phyloP scores from a whole-genome alignment of 352 stramenopile species.

The Globisporangium apiculatum region DNA sequence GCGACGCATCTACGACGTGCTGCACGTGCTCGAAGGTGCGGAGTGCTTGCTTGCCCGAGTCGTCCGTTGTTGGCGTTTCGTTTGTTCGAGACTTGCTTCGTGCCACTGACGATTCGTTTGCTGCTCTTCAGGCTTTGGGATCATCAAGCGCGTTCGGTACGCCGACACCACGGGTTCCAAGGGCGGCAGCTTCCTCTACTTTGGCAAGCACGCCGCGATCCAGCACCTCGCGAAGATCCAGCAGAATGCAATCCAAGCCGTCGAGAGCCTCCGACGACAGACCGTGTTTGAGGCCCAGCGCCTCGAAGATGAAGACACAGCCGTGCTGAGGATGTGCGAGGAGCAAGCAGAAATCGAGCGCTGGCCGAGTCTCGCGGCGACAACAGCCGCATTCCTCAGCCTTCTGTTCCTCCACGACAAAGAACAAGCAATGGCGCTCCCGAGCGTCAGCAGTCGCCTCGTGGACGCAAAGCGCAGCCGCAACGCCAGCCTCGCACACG shows the following conservation, averaged over 20 bases:
- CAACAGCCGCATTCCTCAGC: constrained; percentile 43
- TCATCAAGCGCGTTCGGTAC: constrained; percentile 48
- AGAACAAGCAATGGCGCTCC: constrained; percentile 18
- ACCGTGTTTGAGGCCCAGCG: not conserved
- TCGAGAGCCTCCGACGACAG: constrained; percentile 8
- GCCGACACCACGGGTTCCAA: constrained; percentile 23
- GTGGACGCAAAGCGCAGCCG: constrained; percentile 34
- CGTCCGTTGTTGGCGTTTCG: not conserved
- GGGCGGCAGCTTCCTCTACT: constrained; percentile 54
- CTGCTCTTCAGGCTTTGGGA: constrained; percentile 34
- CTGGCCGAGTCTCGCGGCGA: constrained; percentile 53
- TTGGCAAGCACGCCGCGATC: constrained; percentile 31
- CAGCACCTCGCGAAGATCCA: constrained; percentile 30
- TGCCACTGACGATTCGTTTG: not conserved
- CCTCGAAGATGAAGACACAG: constrained; percentile 34
- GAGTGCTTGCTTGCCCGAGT: not conserved
- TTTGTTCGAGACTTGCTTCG: not conserved
- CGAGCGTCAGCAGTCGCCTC: constrained; percentile 33
- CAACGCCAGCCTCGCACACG: constrained; percentile 8
- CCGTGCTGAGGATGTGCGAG: constrained; percentile 39
- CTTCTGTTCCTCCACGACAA: constrained; percentile 43
- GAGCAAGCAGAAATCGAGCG: constrained; percentile 28
- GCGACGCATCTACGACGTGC: constrained; percentile 65
- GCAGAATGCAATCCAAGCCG: constrained; percentile 15
- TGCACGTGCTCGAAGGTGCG: constrained; percentile 73